Evolutionary conservation across 2,329 filamentous ascomycete species (phyloP), one percentile per base, ranked within the genome.

Genomic region (Ilyonectria robusta): DNA sequence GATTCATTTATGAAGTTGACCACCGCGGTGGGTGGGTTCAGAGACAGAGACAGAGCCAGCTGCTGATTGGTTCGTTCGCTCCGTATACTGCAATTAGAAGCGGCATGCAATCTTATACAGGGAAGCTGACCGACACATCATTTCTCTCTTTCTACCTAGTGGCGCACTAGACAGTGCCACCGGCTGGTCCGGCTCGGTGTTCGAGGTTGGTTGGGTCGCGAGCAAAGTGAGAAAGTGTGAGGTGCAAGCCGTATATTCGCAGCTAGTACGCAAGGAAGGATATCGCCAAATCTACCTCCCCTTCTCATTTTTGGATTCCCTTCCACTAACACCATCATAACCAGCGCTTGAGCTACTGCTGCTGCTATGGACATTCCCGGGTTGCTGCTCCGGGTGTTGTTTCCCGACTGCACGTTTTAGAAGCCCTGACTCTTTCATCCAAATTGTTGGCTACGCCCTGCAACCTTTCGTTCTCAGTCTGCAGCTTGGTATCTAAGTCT

Each of bases 391-490:
- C 26, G 26, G 26, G 29, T 33, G 31, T 33, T 15, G 29, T 6
- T 26, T 29, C 26, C 1, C 46, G 44, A 10, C 13, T 29, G 1
- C 19, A 29, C 35, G 55, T 75, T 71, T 42, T 74, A 71, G 81
- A 82, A 62, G 55, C 60, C 67, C 68, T 79, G 0, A 81, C 62
- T 67, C 78, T 78, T 65, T 80, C 76, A 54, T 70, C 67, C 11
- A 82, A 59, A 2, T 68, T 60, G 26, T 62, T 75, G 29, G 78
- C 77, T 46, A 81, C 13, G 8, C 1, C 48, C n/a, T 81, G 76
- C 15, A 83, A 70, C 50, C 66, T 72, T 13, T 78, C 70, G 35
- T 75, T 77, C 67, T 82, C 79, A 15, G 56, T 71, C 59, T n/a
- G 75, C 33, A 83, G 67, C 63, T 75, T 44, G 10, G 61, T 62